Percentiles rank a stretch among this genome's conserved stretches.
Evolutionary conservation across 441 rosid genomes (phyloP).

Genomic region (Codiaeum variegatum): DNA sequence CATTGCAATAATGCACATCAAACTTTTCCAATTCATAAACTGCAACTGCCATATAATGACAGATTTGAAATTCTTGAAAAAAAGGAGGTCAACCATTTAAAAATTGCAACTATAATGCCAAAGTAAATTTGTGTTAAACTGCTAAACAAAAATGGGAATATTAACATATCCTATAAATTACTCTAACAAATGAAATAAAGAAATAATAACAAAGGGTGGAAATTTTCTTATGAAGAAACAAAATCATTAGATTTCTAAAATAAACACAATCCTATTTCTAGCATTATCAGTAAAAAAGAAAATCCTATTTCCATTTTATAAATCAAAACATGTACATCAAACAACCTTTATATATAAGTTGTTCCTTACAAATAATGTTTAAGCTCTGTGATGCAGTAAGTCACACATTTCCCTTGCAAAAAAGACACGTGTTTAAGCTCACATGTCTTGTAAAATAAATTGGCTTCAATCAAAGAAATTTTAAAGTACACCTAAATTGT

Average conservation of each 20-base stretch:
- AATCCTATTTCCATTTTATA: too few species aligned
- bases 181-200: too few species aligned
- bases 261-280: too few species aligned
- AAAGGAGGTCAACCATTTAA: neutral
- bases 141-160: neutral
- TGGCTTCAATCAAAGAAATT: neutral
- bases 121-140: neutral
- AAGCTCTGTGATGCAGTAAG: neutral
- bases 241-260: too few species aligned
- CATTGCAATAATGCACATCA: slow-evolving; percentile 12
- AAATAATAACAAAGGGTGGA: too few species aligned
- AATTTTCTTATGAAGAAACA: too few species aligned
- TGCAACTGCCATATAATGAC: slow-evolving; percentile 9
- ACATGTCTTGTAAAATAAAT: neutral
- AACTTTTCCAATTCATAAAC: slow-evolving; percentile 13
- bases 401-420: neutral
- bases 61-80: neutral
- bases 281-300: too few species aligned
- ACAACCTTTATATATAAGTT: slow-evolving; percentile 5
- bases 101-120: slow-evolving; percentile 5
- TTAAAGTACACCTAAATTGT: slow-evolving; percentile 8
- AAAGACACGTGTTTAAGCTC: too few species aligned
- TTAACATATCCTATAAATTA: too few species aligned
- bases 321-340: too few species aligned
- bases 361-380: neutral